phyloP scores from a whole-genome alignment of 2,329 filamentous ascomycete genomes.

The Fusarium papillatum region DNA sequence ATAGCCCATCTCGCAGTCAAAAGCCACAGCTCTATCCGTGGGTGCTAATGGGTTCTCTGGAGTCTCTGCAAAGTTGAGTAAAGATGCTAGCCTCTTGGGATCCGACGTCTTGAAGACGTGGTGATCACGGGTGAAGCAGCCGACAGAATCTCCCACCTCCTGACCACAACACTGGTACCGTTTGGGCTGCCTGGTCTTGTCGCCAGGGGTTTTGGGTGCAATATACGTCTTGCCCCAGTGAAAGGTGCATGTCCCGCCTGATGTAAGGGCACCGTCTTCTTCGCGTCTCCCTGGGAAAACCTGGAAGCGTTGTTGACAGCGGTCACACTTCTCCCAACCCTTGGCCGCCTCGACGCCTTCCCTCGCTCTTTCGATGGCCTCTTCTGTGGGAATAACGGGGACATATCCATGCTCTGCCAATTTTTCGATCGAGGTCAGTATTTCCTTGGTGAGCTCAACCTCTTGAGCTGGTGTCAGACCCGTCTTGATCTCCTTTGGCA shows the following conservation, averaged over 20 bases:
- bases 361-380: slow-evolving; percentile 76
- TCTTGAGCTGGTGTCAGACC: slow-evolving; percentile 79
- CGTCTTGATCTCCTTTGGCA: slow-evolving; percentile 72
- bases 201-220: slow-evolving; percentile 68
- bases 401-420: slow-evolving; percentile 85
- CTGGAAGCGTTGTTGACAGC: slow-evolving; percentile 89
- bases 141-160: slow-evolving; percentile 76
- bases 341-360: slow-evolving; percentile 75
- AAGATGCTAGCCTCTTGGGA: slow-evolving; percentile 79
- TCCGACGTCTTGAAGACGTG: slow-evolving; percentile 93
- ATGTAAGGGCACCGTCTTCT: slow-evolving; percentile 81
- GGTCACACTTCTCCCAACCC: slow-evolving; percentile 91
- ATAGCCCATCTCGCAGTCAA: slow-evolving; percentile 99
- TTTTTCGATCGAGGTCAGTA: slow-evolving; percentile 74
- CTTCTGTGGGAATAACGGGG: slow-evolving; percentile 72
- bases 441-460: slow-evolving; percentile 70
- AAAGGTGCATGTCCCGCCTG: slow-evolving; percentile 83
- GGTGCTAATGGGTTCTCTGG: slow-evolving; percentile 72
- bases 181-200: slow-evolving; percentile 68
- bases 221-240: slow-evolving; percentile 82
- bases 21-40: slow-evolving; percentile 76
- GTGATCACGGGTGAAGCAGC: slow-evolving; percentile 78
- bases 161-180: slow-evolving; percentile 86
- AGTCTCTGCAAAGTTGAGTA: slow-evolving; percentile 86
- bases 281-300: slow-evolving; percentile 89